These are phyloP conservation scores for Neurospora sublineolata DNA, from an alignment of 495 filamentous ascomycete species.

Conservation along the genomic window DNA sequence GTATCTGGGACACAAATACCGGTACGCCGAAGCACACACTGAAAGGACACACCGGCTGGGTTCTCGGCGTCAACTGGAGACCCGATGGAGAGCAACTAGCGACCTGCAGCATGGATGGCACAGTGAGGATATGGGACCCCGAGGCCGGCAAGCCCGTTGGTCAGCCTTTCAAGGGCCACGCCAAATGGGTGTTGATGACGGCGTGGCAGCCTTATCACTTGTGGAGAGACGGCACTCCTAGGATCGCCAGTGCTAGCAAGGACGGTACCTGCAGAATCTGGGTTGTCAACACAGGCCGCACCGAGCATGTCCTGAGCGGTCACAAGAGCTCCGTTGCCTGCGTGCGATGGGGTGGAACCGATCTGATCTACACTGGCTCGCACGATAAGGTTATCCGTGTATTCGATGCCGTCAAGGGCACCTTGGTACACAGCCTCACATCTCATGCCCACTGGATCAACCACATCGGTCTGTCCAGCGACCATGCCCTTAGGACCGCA, in stretches of 20 bases:
- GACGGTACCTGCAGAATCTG: constrained; percentile 85
- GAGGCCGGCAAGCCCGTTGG: constrained; percentile 69
- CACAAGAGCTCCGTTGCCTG: constrained; percentile 84
- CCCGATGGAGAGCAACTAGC: constrained; percentile 73
- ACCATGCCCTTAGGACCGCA: constrained; percentile 76
- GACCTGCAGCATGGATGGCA: constrained; percentile 90
- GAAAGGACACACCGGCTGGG: constrained; percentile 90
- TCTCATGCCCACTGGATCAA: constrained; percentile 93
- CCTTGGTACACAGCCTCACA: constrained; percentile 63
- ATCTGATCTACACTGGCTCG: constrained; percentile 50
- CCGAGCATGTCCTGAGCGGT: constrained; percentile 71
- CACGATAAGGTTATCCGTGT: constrained; percentile 91
- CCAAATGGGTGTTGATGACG: constrained; percentile 78
- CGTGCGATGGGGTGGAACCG: constrained; percentile 88
- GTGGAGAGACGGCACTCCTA: constrained; percentile 59
- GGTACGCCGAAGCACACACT: constrained; percentile 82
- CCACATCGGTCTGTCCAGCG: constrained; percentile 87
- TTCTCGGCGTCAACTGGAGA: constrained; percentile 76
- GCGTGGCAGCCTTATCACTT: constrained; percentile 93
- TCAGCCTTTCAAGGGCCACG: constrained; percentile 73
- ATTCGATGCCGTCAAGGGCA: constrained; percentile 73
- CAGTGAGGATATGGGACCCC: constrained; percentile 81
- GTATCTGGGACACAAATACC: constrained; percentile 93
- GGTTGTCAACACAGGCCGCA: constrained; percentile 66
- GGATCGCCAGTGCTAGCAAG: constrained; percentile 80